Conservation (phyloP, 768 basidiomycete species). For the Baorangia bicolor region DNA sequence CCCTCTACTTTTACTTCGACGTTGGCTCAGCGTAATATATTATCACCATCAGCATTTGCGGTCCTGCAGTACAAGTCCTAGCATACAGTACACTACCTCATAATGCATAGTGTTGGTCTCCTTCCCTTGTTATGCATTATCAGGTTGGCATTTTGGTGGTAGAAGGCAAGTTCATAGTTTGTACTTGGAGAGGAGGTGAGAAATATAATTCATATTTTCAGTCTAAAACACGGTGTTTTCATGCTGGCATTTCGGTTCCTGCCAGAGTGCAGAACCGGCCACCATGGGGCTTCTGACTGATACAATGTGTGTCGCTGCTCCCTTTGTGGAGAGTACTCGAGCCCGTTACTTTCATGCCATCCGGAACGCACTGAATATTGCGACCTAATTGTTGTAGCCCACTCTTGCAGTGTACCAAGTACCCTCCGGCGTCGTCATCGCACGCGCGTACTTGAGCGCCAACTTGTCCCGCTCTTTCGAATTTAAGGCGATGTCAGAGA, state of each 20-base stretch:
- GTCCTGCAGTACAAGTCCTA: background rate
- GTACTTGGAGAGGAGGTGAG: background rate
- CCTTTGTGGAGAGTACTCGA: background rate
- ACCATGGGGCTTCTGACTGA: background rate
- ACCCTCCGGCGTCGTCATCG: slow-evolving; percentile 65
- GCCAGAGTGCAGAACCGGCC: background rate
- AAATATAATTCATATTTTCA: background rate
- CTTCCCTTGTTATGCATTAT: too few species aligned
- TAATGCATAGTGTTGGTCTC: too few species aligned
- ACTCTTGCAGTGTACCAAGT: slow-evolving; percentile 74
- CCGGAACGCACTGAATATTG: too few species aligned
- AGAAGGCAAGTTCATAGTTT: too few species aligned
- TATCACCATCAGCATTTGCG: background rate
- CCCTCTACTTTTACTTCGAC: background rate
- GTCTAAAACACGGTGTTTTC: background rate
- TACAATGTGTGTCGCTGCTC: background rate
- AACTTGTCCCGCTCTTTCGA: slow-evolving; percentile 85
- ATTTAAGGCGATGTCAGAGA: slow-evolving; percentile 80
- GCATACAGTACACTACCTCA: too few species aligned
- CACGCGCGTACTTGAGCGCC: slow-evolving; percentile 81
- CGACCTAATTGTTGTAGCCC: slow-evolving; percentile 49
- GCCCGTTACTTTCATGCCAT: background rate
- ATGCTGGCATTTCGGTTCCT: background rate
- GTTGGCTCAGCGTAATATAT: background rate
- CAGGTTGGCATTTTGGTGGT: too few species aligned